Conservation (phyloP, 2,329 filamentous ascomycete genomes). For the Neofusicoccum laricinum region DNA sequence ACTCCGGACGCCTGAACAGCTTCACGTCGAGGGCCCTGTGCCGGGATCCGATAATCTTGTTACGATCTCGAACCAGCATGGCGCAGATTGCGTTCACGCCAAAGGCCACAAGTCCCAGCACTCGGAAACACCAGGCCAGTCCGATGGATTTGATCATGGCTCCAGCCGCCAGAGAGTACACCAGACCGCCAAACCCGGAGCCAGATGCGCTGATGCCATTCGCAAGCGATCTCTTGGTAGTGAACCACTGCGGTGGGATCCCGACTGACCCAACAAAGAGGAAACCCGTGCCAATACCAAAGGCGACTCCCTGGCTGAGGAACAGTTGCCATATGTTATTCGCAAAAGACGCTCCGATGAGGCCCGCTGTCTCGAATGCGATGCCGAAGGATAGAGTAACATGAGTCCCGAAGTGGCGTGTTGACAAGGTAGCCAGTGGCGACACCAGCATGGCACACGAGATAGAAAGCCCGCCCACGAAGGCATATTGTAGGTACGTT, state of each 20-base stretch:
- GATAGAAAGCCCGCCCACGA: conserved; percentile 35
- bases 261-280: conserved; percentile 33
- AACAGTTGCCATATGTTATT: conserved; percentile 35
- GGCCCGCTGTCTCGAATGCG: conserved; percentile 19
- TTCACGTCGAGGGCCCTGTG: conserved; percentile 25
- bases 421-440: conserved; percentile 22
- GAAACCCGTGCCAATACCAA: conserved; percentile 36
- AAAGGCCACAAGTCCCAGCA: conserved; percentile 28
- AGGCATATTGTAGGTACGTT: conserved; percentile 29
- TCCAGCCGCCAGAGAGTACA: conserved; percentile 25
- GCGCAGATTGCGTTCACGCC: conserved; percentile 23
- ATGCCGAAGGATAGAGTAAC: background rate
- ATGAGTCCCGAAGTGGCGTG: background rate
- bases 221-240: conserved; percentile 31
- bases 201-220: conserved; percentile 35
- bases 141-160: conserved; percentile 29
- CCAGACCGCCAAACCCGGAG: conserved; percentile 33
- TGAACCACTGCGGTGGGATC: conserved; percentile 40
- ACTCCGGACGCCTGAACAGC: conserved; percentile 31
- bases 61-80: conserved; percentile 28
- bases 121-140: conserved; percentile 28
- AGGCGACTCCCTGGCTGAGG: conserved; percentile 28
- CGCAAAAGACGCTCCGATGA: conserved; percentile 28
- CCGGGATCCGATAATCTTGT: conserved; percentile 28
- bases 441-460: conserved; percentile 27